These are phyloP conservation scores for Crotalaria pallida DNA, from an alignment of 306 rosid genomes.

Conservation along the genomic window DNA sequence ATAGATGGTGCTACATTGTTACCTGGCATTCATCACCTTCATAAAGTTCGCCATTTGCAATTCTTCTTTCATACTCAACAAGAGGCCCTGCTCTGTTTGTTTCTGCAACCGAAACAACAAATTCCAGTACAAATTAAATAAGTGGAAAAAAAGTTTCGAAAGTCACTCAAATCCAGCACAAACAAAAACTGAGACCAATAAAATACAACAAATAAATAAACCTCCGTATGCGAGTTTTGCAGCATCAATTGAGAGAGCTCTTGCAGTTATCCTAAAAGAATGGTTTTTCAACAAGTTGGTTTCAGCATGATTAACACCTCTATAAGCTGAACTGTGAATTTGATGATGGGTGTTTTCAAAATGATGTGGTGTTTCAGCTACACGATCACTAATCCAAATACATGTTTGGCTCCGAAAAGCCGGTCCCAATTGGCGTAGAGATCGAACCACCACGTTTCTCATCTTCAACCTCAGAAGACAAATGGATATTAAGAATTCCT, in stretches of 20 bases:
- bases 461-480: conserved; percentile 40
- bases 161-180: background rate
- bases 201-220: background rate
- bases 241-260: conserved; percentile 49
- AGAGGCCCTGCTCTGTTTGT: conserved; percentile 67
- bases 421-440: conserved; percentile 38
- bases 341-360: conserved; percentile 29
- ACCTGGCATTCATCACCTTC: conserved; percentile 95
- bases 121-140: conserved; percentile 17
- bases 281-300: conserved; percentile 22
- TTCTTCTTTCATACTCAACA: conserved; percentile 88
- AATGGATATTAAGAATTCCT: conserved; percentile 17
- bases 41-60: conserved; percentile 66
- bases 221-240: conserved; percentile 48
- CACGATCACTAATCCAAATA: conserved; percentile 23
- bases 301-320: conserved; percentile 29
- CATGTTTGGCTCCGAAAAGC: conserved; percentile 30
- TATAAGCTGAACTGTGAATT: conserved; percentile 33
- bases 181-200: background rate
- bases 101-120: conserved; percentile 37
- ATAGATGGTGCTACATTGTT: background rate
- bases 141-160: background rate
- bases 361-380: conserved; percentile 25
- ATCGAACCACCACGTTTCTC: conserved; percentile 51
- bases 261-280: conserved; percentile 26